phyloP scores from a whole-genome alignment of 257 asterid species.

The Echites panduratus region DNA sequence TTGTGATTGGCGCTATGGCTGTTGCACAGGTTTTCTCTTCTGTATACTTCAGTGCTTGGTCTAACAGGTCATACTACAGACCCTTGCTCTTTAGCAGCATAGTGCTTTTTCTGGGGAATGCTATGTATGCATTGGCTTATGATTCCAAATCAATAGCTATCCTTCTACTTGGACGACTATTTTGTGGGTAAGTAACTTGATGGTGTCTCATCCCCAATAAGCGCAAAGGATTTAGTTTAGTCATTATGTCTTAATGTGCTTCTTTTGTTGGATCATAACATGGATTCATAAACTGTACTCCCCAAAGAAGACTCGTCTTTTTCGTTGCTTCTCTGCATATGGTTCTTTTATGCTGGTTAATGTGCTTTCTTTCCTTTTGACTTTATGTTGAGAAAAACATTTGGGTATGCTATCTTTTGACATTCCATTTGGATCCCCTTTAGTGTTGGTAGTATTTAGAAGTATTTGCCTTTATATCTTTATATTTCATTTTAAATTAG shows the following conservation, averaged over 20 bases:
- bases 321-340: neutral
- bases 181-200: constrained; percentile 66
- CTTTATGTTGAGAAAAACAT: neutral
- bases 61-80: constrained; percentile 82
- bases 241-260: neutral
- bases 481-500: neutral
- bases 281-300: neutral
- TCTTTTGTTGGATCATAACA: neutral
- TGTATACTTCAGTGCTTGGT: constrained; percentile 99
- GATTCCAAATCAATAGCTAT: constrained; percentile 63
- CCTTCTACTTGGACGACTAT: constrained; percentile 78
- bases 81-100: constrained; percentile 94
- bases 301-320: neutral
- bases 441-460: neutral
- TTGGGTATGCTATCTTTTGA: neutral
- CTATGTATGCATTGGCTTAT: constrained; percentile 85
- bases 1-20: constrained; percentile 97
- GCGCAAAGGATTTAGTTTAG: neutral
- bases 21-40: constrained; percentile 96
- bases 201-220: constrained; percentile 1
- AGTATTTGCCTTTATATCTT: neutral
- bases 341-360: neutral
- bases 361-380: neutral
- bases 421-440: neutral
- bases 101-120: constrained; percentile 64